Percentiles rank a stretch among this genome's conserved stretches.
Conservation (phyloP, 129 eudicot genomes). For the Centaurea solstitialis region DNA sequence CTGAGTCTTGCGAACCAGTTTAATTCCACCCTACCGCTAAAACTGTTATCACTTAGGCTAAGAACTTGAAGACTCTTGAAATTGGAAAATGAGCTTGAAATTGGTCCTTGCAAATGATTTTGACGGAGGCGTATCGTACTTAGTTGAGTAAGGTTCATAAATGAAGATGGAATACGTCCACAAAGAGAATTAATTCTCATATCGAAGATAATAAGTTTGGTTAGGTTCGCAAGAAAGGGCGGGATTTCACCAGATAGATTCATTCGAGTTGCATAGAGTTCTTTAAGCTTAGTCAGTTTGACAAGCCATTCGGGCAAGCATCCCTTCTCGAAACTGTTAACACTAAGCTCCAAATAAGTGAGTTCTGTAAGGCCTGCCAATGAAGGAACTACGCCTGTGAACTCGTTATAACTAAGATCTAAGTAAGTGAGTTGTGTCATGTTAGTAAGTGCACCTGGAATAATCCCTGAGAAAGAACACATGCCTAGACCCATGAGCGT, state of each 20-base stretch:
- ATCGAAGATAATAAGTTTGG: background rate
- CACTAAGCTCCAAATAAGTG: background rate
- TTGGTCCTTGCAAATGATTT: constrained; percentile 9
- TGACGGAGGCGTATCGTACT: background rate
- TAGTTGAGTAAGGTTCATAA: constrained; percentile 14
- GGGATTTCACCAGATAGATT: constrained; percentile 8
- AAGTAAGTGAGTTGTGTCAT: constrained; percentile 12
- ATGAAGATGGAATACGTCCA: constrained; percentile 18
- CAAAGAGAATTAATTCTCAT: background rate
- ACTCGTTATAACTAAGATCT: background rate
- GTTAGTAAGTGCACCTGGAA: constrained; percentile 18
- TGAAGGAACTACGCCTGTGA: background rate
- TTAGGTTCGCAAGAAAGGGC: constrained; percentile 1
- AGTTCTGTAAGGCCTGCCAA: background rate
- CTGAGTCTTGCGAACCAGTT: background rate
- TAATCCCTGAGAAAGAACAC: constrained; percentile 16
- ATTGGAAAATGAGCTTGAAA: constrained; percentile 14
- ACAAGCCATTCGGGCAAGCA: background rate
- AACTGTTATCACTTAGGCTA: background rate
- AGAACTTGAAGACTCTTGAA: background rate
- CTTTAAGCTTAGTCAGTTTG: background rate
- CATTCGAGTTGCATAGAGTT: background rate
- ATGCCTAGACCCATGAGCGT: background rate
- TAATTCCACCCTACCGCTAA: background rate
- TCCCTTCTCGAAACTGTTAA: background rate